phyloP scores from a whole-genome alignment of 179 eudicot genomes.

The Silene vulgaris region DNA sequence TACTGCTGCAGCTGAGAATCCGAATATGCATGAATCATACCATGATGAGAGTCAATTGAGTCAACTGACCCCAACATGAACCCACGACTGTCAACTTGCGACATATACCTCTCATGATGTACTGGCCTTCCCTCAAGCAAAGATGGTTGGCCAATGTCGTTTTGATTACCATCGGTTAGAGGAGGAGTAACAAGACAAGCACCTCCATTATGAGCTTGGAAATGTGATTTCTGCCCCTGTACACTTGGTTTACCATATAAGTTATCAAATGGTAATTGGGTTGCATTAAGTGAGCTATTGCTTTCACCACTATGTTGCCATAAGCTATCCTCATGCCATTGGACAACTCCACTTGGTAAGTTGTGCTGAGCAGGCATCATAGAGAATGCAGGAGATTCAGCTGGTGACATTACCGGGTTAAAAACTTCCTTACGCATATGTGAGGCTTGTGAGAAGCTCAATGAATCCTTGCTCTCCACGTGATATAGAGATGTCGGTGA shows the following conservation, averaged over 20 bases:
- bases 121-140: slow-evolving; percentile 30
- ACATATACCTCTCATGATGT: slow-evolving; percentile 42
- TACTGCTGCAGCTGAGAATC: slow-evolving; percentile 69
- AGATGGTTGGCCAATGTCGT: slow-evolving; percentile 29
- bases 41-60: slow-evolving; percentile 43
- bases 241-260: slow-evolving; percentile 30
- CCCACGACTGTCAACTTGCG: slow-evolving; percentile 39
- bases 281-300: slow-evolving; percentile 32
- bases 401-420: slow-evolving; percentile 31
- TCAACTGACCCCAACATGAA: slow-evolving; percentile 40
- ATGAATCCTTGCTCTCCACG: slow-evolving; percentile 39
- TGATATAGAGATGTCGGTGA: slow-evolving; percentile 43
- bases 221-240: slow-evolving; percentile 25
- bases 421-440: slow-evolving; percentile 33
- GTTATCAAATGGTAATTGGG: slow-evolving; percentile 38
- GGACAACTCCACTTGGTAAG: slow-evolving; percentile 24
- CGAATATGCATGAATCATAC: slow-evolving; percentile 62
- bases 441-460: slow-evolving; percentile 29
- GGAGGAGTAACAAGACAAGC: slow-evolving; percentile 31
- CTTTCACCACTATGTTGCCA: slow-evolving; percentile 42
- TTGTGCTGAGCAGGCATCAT: slow-evolving; percentile 34
- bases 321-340: slow-evolving; percentile 34
- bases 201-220: slow-evolving; percentile 26
- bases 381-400: slow-evolving; percentile 48
- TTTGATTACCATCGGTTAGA: slow-evolving; percentile 26